Conservation (phyloP, 176 grass and related monocot species). For the bread wheat (Triticum aestivum) region DNA sequence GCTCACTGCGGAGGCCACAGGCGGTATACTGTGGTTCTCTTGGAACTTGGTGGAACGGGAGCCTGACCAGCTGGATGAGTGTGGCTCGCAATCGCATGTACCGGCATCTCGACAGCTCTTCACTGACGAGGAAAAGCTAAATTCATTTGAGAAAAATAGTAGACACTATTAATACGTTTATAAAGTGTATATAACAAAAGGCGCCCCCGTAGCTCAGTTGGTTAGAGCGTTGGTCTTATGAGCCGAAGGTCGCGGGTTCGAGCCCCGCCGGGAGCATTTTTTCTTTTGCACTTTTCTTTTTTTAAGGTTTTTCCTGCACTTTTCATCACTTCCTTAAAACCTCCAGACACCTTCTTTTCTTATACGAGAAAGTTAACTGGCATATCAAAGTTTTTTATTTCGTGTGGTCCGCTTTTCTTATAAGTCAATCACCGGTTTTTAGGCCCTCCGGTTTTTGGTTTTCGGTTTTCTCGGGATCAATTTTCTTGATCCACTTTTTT, state of each 20-base stretch:
- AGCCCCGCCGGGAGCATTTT: conserved; percentile 73
- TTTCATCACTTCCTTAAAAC: too few relatives aligned
- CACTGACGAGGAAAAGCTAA: background rate
- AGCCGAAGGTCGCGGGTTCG: conserved; percentile 99
- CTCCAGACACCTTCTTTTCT: too few relatives aligned
- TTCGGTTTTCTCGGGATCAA: too few relatives aligned
- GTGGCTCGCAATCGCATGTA: background rate
- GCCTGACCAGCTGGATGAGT: background rate
- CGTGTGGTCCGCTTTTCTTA: too few relatives aligned
- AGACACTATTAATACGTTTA: rapidly evolving
- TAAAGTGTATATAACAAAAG: rapidly evolving
- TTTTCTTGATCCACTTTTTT: too few relatives aligned
- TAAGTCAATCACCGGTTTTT: too few relatives aligned
- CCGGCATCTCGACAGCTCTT: background rate
- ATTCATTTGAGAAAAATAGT: too few relatives aligned
- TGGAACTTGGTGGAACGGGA: background rate
- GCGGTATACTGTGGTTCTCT: too few relatives aligned
- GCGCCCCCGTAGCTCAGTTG: conserved; percentile 93
- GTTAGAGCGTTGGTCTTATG: conserved; percentile 99
- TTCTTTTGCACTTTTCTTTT: background rate
- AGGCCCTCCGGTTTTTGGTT: too few relatives aligned
- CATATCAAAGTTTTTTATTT: too few relatives aligned
- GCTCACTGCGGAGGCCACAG: background rate
- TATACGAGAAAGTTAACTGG: too few relatives aligned
- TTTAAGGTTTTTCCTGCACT: background rate